Conservation (phyloP, 345 rosid species). For the Gossypium sturtianum region DNA sequence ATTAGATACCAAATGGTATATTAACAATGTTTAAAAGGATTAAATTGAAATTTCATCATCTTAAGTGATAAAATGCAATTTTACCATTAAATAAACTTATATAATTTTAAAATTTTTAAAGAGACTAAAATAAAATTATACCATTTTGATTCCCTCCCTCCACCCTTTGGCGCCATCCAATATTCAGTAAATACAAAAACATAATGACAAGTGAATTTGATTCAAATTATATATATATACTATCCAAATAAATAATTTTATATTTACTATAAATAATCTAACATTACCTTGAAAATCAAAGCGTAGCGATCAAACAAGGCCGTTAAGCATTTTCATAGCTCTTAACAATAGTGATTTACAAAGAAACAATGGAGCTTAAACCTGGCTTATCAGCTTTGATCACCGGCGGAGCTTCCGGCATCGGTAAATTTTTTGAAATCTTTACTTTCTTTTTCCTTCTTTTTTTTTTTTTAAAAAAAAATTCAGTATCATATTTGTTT, state of each 20-base stretch:
- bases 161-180: too few species aligned
- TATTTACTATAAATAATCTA: not conserved
- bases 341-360: not conserved
- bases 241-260: not conserved
- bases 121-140: too few species aligned
- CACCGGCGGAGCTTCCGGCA: constrained; percentile 94
- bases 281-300: not conserved
- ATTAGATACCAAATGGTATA: too few species aligned
- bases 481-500: not conserved
- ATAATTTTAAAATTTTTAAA: too few species aligned
- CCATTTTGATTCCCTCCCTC: too few species aligned
- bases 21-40: too few species aligned
- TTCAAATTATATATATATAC: too few species aligned
- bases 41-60: too few species aligned
- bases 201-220: too few species aligned
- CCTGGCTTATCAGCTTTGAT: constrained; percentile 85
- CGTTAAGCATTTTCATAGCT: not conserved
- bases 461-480: not conserved
- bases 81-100: too few species aligned
- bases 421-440: constrained; percentile 37
- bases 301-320: not conserved
- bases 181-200: too few species aligned
- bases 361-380: constrained; percentile 61
- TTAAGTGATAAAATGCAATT: too few species aligned
- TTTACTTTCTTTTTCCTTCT: not conserved